Base-by-base conservation (phyloP, 345 rosid species). In the Citrus inodora region DNA sequence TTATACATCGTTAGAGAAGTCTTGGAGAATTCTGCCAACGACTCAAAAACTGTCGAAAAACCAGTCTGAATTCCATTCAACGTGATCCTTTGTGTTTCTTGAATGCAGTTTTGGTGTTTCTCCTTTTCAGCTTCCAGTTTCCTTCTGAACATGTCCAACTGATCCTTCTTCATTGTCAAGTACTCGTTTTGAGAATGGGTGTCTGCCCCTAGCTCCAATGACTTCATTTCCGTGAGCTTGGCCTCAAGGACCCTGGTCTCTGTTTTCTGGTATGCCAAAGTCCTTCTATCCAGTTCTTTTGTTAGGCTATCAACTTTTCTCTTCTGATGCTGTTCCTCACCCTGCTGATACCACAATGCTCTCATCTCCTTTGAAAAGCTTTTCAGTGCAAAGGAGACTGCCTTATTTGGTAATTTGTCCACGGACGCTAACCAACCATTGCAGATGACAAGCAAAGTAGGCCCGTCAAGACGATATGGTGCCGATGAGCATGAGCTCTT, bases 341-440 rank as follows among this genome's bases (percentile, higher is more conserved):
- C 92, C 83, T 90, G 96, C 66, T 87, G 91, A 71, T 81, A 70
- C 94, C 94, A 89, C 77, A 92, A 80, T 0, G 85, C 89, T 71
- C 83, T 82, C 68, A 89, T 83, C 63, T 89, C 94, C 82, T 86
- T 87, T 1, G 90, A 86, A 53, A 92, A 92, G 88, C 90, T 87
- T 82, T 86, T 87, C 83, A 92, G 59, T 10, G 94, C 88, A 19
- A 78, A 78, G 25, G 74, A 67, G 30, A 86, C 92, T 0, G 87
- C 75, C 80, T 81, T 87, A 40, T 86, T 85, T 2, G 93, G 96
- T 63, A 90, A 80, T 73, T 76, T 87, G 32, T 86, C 87, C 82
- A 90, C 71, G 17, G 77, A 80, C 61, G 79, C 83, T 81, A 84
- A 71, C 96, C 96, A 92, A 56, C 82, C 77, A 33, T 83, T 76